Evolutionary conservation across 805 yeast species (phyloP), one percentile per base, ranked within the genome.

Genomic region (Saccharomycopsis sp.): DNA sequence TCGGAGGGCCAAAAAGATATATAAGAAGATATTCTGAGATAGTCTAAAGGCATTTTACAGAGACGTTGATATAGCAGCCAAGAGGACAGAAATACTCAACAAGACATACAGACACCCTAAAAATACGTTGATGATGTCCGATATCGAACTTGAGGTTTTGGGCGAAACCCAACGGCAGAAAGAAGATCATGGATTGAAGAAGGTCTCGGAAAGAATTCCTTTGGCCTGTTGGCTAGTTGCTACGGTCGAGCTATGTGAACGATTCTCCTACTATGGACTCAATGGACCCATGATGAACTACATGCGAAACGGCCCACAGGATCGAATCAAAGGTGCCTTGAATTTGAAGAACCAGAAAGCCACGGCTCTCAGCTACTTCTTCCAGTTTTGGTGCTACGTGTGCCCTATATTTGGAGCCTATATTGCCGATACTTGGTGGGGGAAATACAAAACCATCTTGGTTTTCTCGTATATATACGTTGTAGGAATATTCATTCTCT

Each of bases 341-440:
- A 78, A 79, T 53, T 75, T 85, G 65, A 84, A 85, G 57, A 74
- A 79, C 58, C 77, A 77, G 59, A 81, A 83, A 63, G 89, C 94
- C 29, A 83, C 87, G 42, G 91, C 87, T 35, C 76, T 87, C 62
- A 80, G 88, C 17, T 83, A 86, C 69, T 82, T 87, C 66, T 83
- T 87, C 77, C 89, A 86, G 68, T 88, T 88, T 69, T 85, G 91
- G 87, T 85, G 91, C 68, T 88, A 87, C 70, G 76, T 87, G 53
- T 86, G 93, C 51, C 96, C 96, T 34, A 75, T 88, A 56, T 75
- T 84, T 58, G 92, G 91, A 65, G 94, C 90, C 57, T 81, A 83
- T 71, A 65, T 87, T 25, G 84, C 94, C 57, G 96, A 88, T 71
- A 82, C 87, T 63, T 83, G 75, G 71, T 79, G 81, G 75, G 94